Conservation (phyloP, 495 filamentous ascomycete species). For the Daldinia concentrica region DNA sequence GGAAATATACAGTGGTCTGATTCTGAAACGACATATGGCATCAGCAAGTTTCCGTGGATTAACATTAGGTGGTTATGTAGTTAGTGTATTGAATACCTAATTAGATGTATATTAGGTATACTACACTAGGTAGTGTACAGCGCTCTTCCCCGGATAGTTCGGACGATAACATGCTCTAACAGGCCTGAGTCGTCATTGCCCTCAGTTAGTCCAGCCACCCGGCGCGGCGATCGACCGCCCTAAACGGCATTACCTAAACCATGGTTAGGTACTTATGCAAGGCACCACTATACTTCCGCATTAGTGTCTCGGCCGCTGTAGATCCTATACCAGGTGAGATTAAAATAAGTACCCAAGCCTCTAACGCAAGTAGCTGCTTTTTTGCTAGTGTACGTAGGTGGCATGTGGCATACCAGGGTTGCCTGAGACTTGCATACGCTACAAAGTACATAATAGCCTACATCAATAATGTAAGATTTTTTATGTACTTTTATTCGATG, state of each 20-base stretch:
- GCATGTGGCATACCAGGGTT: neutral
- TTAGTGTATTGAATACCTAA: neutral
- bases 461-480: neutral
- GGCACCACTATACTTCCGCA: constrained; percentile 31
- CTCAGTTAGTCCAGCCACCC: neutral
- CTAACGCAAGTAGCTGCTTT: constrained; percentile 14
- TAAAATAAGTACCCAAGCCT: constrained; percentile 11
- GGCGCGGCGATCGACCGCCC: constrained; percentile 12
- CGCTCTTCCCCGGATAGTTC: constrained; percentile 34
- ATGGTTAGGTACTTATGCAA: constrained; percentile 38
- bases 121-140: neutral
- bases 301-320: constrained; percentile 5
- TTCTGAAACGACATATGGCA: constrained; percentile 8
- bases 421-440: too few species aligned
- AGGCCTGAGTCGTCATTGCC: neutral
- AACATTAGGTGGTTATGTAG: too few species aligned
- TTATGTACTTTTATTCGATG: neutral
- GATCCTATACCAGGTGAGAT: constrained; percentile 23
- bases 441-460: too few species aligned
- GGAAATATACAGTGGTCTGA: neutral
- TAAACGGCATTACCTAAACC: constrained; percentile 13
- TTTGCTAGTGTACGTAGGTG: neutral
- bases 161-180: neutral
- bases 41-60: neutral
- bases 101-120: neutral